Evolutionary conservation across 1,139 yeast species (phyloP), one percentile per base, ranked within the genome.

Genomic region (Yamadazyma membranifaciens): DNA sequence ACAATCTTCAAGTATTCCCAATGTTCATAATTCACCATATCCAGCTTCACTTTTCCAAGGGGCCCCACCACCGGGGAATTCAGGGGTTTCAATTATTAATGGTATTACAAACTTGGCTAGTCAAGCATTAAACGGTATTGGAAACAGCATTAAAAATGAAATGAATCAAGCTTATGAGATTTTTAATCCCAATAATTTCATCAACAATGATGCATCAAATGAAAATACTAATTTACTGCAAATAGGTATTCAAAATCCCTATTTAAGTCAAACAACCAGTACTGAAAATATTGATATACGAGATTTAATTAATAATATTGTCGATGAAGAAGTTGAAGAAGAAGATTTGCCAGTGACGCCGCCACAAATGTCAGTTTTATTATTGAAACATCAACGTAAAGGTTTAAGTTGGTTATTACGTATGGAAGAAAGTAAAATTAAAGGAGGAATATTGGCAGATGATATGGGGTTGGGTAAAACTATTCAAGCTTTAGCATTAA

Each of bases 381-480:
- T 88, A 20, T 63, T 89, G 59, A 87, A 83, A 49, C 98, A 92
- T 65, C 98, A 92, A 63, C 73, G 88, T 41, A 69, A 83, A 45
- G 98, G 98, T 1, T 69, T 92, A 24, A 75, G 83, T 3, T 92
- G 98, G 98, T 65, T 92, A 50, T 54, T 76, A 35, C 71, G 83
- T 30, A 81, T 78, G 72, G 96, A 88, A 52, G 64, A 69, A n/a
- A 62, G 74, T 3, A 62, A 57, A 25, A 63, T 69, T 3, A 74
- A 73, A 46, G 97, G 97, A 22, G 96, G 96, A 2, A 74, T 89
- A 25, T 64, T 89, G 31, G 96, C 96, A 0, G 97, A 89, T 63
- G 96, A 87, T 65, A 89, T 89, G 97, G 97, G 96, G 26, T 67
- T 89, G 26, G 97, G 96, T 45, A 91, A 89, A 60, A 89, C 97